Evolutionary conservation across 441 rosid species (phyloP), one percentile per base, ranked within the genome.

Genomic region (Lepidium campestre): DNA sequence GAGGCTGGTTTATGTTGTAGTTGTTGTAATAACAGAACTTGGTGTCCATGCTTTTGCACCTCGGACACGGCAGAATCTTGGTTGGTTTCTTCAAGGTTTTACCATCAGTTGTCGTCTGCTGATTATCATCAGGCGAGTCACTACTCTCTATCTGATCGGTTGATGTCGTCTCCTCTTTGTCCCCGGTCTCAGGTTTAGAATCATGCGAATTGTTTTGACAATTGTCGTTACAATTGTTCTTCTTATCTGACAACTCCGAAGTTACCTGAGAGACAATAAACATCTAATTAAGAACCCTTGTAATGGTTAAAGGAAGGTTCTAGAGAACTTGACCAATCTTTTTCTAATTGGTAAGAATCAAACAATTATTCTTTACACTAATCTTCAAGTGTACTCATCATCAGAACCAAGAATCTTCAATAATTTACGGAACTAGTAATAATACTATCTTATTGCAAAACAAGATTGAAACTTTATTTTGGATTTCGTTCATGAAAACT

Each of bases 11-110:
- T 50, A 83, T 39, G 68, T 92, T 92, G 88, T 92, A 92, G 48
- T 92, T 92, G 84, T 92, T 92, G 81, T 85, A 92, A 68, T 92
- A 92, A 70, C 96, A 87, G 71, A 92, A 92, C 77, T 92, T 92
- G 2, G 98, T 89, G 35, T 92, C 96, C 96, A 83, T 92, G 79
- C 98, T 89, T 49, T 81, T 85, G 75, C 98, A 92, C 36, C 96
- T 85, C 6, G 96, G 98, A 67, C 98, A 92, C 0, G 96, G 96
- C 7, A 91, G 80, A 64, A 89, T 85, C 79, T 87, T 89, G 36
- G 86, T 88, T 7, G 98, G 98, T 77, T 91, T 91, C 86, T 89
- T 87, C 58, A 84, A 76, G 31, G 82, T 67, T 76, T 83, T 75
- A 15, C 78, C 71, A 3, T 73, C 68, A 13, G 37, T 0, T 39